Evolutionary conservation across 2,329 filamentous ascomycete species (phyloP).

Genomic region (Colletotrichum graminicola): DNA sequence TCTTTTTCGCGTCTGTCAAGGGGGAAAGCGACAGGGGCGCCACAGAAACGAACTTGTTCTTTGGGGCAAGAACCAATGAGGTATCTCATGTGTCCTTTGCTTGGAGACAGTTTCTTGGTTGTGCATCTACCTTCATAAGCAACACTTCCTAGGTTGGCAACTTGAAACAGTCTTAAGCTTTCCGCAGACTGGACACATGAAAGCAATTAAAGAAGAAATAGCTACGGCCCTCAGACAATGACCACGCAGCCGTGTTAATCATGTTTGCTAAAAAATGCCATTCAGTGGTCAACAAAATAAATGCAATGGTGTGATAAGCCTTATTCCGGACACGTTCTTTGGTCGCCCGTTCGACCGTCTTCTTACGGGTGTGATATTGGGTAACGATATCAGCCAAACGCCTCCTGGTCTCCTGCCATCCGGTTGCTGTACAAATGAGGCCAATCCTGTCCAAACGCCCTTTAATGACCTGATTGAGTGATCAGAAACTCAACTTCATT

Average conservation of each 20-base stretch:
- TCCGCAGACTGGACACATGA: not conserved
- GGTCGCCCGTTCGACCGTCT: slow-evolving; percentile 15
- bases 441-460: slow-evolving; percentile 35
- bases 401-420: slow-evolving; percentile 29
- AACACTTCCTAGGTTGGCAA: not conserved
- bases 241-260: not conserved
- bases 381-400: slow-evolving; percentile 35
- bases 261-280: slow-evolving; percentile 5
- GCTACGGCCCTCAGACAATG: slow-evolving; percentile 11
- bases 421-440: slow-evolving; percentile 23
- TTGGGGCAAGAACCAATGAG: slow-evolving; percentile 5
- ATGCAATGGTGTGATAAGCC: slow-evolving; percentile 24
- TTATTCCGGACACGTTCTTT: not conserved
- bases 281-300: slow-evolving; percentile 23
- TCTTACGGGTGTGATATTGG: slow-evolving; percentile 22
- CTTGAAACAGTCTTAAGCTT: not conserved
- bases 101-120: slow-evolving; percentile 4
- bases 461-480: not conserved
- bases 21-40: slow-evolving; percentile 23
- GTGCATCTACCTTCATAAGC: not conserved
- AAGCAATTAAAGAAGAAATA: slow-evolving; percentile 13
- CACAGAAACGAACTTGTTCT: slow-evolving; percentile 3
- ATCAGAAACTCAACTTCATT: slow-evolving; percentile 56
- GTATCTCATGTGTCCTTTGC: not conserved
- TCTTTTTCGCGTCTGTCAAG: slow-evolving; percentile 30